These are phyloP conservation scores for Staphylotrichum longicolle DNA, from an alignment of 495 filamentous ascomycete species.

Conservation along the genomic window DNA sequence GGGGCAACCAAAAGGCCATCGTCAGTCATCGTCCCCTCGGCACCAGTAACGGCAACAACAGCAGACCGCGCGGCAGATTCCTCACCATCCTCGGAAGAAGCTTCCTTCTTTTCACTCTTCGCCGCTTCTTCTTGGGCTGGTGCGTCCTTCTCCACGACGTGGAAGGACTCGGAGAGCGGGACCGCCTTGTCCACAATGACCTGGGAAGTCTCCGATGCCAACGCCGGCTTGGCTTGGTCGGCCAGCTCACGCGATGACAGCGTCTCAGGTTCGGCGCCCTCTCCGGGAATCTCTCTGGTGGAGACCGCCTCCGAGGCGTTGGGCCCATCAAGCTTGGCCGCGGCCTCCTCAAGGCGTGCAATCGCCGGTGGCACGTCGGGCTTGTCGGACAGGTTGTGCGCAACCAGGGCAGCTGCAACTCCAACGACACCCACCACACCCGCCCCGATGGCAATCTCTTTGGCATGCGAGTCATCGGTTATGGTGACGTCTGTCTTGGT, in stretches of 20 bases:
- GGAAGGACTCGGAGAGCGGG: constrained; percentile 42
- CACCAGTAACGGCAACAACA: constrained; percentile 24
- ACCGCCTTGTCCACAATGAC: constrained; percentile 29
- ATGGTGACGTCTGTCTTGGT: constrained; percentile 5
- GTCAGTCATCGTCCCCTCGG: constrained; percentile 42
- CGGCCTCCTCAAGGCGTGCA: constrained; percentile 25
- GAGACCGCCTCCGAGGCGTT: constrained; percentile 1
- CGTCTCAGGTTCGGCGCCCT: constrained; percentile 5
- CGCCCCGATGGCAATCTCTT: constrained; percentile 31
- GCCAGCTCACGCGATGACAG: background rate
- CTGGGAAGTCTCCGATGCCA: constrained; percentile 28
- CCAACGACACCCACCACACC: constrained; percentile 27
- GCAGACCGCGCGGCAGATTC: constrained; percentile 31
- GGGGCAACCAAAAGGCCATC: constrained; percentile 26
- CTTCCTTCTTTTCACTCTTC: constrained; percentile 25
- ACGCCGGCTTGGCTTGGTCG: constrained; percentile 18
- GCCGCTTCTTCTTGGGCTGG: constrained; percentile 34
- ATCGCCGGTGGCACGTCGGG: constrained; percentile 20
- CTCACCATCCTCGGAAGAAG: constrained; percentile 38
- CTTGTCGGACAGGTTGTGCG: constrained; percentile 22
- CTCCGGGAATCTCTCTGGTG: constrained; percentile 17
- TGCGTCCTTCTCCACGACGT: constrained; percentile 34
- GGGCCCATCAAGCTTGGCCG: constrained; percentile 22
- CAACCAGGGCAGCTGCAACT: constrained; percentile 26
- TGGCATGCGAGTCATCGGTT: constrained; percentile 14